Evolutionary conservation across 2,329 filamentous ascomycete species (phyloP).

Genomic region (Dactylellina sp.): DNA sequence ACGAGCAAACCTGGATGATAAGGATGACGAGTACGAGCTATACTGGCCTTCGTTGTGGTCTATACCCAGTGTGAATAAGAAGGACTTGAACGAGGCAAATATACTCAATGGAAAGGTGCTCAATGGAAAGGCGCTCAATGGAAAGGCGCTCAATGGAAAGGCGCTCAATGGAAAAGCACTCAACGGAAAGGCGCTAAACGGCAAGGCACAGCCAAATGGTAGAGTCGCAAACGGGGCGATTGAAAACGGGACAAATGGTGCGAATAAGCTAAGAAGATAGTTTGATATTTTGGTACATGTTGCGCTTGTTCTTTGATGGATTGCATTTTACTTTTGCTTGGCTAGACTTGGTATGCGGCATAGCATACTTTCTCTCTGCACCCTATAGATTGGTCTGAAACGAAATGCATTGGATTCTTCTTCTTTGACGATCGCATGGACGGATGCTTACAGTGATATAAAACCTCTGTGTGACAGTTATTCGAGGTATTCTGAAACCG

Average conservation of each 20-base stretch:
- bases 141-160: constrained; percentile 15
- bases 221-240: background rate
- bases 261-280: constrained; percentile 39
- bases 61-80: constrained; percentile 66
- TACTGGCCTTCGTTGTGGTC: constrained; percentile 75
- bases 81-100: constrained; percentile 7
- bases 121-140: background rate
- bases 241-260: constrained; percentile 38
- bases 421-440: background rate
- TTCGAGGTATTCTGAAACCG: constrained; percentile 24
- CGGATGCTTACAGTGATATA: too few relatives aligned
- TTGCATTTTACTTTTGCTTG: background rate
- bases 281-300: constrained; percentile 10
- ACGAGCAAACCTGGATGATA: constrained; percentile 78
- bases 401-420: background rate
- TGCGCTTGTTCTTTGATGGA: background rate
- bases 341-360: constrained; percentile 20
- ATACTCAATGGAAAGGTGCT: constrained; percentile 12
- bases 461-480: too few relatives aligned
- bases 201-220: constrained; percentile 3
- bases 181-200: constrained; percentile 7
- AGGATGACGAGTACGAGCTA: constrained; percentile 77
- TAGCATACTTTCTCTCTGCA: background rate
- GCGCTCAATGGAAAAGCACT: constrained; percentile 20
- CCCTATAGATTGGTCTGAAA: constrained; percentile 15